These are phyloP conservation scores for Globisporangium cylindrosporum DNA, from an alignment of 352 stramenopile species.

Conservation along the genomic window DNA sequence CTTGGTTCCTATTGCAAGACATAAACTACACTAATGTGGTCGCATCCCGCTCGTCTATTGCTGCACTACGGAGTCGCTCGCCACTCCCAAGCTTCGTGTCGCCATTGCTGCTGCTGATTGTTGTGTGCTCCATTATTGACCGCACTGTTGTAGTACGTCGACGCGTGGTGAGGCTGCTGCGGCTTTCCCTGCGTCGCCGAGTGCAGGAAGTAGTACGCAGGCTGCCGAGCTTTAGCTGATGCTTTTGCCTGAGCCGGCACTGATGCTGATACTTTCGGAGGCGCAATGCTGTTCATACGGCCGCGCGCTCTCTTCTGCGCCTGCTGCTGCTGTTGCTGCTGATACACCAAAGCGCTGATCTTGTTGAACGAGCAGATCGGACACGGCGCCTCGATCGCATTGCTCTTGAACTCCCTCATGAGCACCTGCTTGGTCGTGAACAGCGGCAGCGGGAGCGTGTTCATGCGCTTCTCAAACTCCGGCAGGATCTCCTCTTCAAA, in stretches of 20 bases:
- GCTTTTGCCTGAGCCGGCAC: not conserved
- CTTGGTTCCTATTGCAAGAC: not conserved
- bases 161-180: not conserved
- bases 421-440: conserved; percentile 68
- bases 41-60: not conserved
- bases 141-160: conserved; percentile 3
- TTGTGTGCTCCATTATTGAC: not conserved
- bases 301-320: not conserved
- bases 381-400: conserved; percentile 65
- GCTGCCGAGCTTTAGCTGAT: conserved; percentile 1
- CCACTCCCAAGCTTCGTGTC: conserved; percentile 54
- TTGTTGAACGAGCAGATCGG: conserved; percentile 83
- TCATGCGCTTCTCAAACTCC: conserved; percentile 84
- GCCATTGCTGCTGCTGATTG: conserved; percentile 12
- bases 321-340: conserved; percentile 22
- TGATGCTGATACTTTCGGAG: not conserved
- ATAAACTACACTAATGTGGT: too few species aligned
- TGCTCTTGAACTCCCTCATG: conserved; percentile 58
- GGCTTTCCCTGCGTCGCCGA: conserved; percentile 13
- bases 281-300: too few species aligned
- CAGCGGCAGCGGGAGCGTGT: conserved; percentile 49
- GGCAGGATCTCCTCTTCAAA: conserved; percentile 82
- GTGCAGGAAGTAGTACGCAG: conserved; percentile 63
- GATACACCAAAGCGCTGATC: conserved; percentile 56
- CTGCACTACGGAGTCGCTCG: conserved; percentile 6